Evolutionary conservation across 345 rosid genomes (phyloP).

Genomic region (Acer yangbiense): DNA sequence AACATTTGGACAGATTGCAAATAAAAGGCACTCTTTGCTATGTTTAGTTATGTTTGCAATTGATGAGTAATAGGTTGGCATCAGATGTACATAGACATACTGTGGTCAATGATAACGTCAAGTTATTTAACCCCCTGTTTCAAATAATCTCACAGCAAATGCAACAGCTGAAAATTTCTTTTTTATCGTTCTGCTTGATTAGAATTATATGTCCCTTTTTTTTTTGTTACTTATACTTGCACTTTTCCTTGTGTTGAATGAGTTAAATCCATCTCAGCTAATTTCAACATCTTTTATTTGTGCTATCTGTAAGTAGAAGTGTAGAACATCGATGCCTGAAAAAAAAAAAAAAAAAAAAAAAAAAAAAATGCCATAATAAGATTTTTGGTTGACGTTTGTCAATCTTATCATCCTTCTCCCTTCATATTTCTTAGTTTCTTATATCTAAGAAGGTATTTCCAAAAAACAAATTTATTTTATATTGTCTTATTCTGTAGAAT

Average conservation of each 20-base stretch:
- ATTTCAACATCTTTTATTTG: background rate
- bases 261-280: background rate
- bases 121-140: background rate
- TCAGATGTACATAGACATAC: background rate
- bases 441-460: background rate
- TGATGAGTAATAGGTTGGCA: background rate
- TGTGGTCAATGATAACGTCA: background rate
- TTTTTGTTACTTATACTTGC: background rate
- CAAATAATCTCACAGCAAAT: background rate
- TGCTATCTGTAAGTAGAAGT: background rate
- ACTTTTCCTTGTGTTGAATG: background rate
- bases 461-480: too few relatives aligned
- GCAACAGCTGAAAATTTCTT: background rate
- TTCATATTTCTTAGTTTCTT: too few relatives aligned
- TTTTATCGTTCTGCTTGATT: background rate
- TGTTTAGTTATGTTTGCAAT: background rate
- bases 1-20: background rate
- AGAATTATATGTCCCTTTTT: background rate
- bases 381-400: background rate
- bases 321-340: background rate
- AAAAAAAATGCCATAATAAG: background rate
- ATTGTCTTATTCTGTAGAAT: background rate
- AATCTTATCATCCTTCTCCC: background rate
- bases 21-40: background rate
- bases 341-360: background rate